Percentiles rank a stretch among this genome's conserved stretches.
phyloP scores from a whole-genome alignment of 192 early-diverging fungal genomes.

The Coemansia sp. region DNA sequence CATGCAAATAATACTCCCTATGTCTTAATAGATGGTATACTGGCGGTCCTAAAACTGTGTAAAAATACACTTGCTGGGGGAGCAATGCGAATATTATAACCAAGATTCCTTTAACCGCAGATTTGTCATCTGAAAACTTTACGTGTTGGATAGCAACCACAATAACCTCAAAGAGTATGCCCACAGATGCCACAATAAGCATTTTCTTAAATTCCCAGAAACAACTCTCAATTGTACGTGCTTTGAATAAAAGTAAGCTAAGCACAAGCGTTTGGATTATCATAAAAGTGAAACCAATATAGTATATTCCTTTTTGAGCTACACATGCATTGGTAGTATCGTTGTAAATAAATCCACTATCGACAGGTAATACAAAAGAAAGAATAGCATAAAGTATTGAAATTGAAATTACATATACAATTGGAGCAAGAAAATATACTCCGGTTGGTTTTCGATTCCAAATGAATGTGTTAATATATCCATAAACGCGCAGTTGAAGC shows the following conservation, averaged over 20 bases:
- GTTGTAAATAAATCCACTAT: conserved; percentile 23
- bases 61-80: conserved; percentile 45
- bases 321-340: conserved; percentile 21
- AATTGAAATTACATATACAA: conserved; percentile 15
- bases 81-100: conserved; percentile 29
- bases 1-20: conserved; percentile 16
- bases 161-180: conserved; percentile 17
- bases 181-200: conserved; percentile 14
- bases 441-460: conserved; percentile 28
- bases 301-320: conserved; percentile 24
- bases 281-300: conserved; percentile 21
- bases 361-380: conserved; percentile 24
- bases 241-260: conserved; percentile 26
- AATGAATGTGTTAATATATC: conserved; percentile 35
- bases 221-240: conserved; percentile 36
- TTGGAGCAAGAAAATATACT: conserved; percentile 30
- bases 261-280: conserved; percentile 23
- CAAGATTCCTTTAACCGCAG: conserved; percentile 12
- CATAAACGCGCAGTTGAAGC: conserved; percentile 40
- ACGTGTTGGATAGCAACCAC: conserved; percentile 27
- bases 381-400: conserved; percentile 25
- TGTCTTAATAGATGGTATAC: conserved; percentile 23
- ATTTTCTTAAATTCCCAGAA: conserved; percentile 33
- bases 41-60: conserved; percentile 27
- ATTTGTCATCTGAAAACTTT: conserved; percentile 14